These are phyloP conservation scores for Pleurotus sapidus DNA, from an alignment of 768 basidiomycete genomes.

Conservation along the genomic window DNA sequence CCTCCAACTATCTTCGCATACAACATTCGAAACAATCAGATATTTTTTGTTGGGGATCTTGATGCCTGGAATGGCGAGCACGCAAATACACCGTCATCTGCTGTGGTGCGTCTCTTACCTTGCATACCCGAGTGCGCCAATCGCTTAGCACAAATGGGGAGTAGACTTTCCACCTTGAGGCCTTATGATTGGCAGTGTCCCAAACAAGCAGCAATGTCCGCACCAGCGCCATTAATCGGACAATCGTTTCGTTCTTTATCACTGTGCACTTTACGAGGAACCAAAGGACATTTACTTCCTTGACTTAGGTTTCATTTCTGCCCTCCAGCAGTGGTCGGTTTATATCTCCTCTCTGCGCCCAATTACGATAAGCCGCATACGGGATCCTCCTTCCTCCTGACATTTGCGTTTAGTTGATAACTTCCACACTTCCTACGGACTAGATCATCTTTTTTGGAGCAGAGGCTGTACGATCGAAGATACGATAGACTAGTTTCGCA, in stretches of 20 bases:
- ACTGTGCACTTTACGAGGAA: not conserved
- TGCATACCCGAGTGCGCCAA: not conserved
- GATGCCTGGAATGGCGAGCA: conserved; percentile 33
- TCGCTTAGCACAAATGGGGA: not conserved
- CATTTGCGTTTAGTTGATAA: too few species aligned
- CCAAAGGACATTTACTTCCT: not conserved
- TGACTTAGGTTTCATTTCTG: not conserved
- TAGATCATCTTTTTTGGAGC: too few species aligned
- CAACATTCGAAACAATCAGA: conserved; percentile 32
- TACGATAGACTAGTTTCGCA: too few species aligned
- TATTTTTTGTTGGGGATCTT: conserved; percentile 44
- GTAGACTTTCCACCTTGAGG: conserved; percentile 2
- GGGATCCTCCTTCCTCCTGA: too few species aligned
- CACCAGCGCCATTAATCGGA: not conserved
- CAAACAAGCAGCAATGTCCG: not conserved
- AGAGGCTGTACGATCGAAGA: too few species aligned
- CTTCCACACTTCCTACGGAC: too few species aligned
- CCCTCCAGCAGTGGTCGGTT: too few species aligned
- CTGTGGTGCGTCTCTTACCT: conserved; percentile 1
- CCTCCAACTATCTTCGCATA: conserved; percentile 38
- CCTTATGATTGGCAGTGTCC: not conserved
- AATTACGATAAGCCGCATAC: too few species aligned
- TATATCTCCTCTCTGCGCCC: too few species aligned
- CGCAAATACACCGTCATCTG: conserved; percentile 2
- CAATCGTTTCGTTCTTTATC: too few species aligned